Evolutionary conservation across 2,329 filamentous ascomycete genomes (phyloP), one percentile per base, ranked within the genome.

Genomic region (Calonectria pseudoturangicola): DNA sequence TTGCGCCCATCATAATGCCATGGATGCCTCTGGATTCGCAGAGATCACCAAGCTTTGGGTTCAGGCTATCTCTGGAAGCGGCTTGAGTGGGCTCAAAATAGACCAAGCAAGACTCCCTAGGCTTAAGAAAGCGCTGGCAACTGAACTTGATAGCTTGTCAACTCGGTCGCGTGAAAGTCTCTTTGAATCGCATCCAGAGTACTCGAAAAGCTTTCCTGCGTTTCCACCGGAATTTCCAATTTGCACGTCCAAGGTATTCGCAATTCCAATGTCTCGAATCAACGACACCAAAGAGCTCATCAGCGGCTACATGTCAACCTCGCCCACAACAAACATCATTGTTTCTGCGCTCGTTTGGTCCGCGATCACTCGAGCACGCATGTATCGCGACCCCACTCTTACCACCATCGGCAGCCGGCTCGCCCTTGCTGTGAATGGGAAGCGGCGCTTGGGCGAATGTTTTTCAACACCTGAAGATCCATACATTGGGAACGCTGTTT

Each of bases 381-480:
- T 45, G n/a, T 65, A 72, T 15, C 60, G 51, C 12, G 47, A 58
- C 6, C 4, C 48, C 4, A 39, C 25, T 2, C 51, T 54, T 3
- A 21, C 50, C 4, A 9, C 25, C 8, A 21, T 27, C 9, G 48
- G 21, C 1, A 74, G 69, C 12, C 69, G 69, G 28, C 51, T 74
- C 18, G 65, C 62, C 4, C 68, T 68, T 50, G 72, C 72, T 5
- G 72, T 74, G 8, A 69, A 74, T 27, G 69, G 68, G 0, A 65
- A 69, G 25, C 39, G 60, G 16, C 72, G 69, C 2, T 16, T 72
- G 15, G 60, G 45, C 2, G 30, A 58, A 2, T 13, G 33, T 2
- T 58, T 72, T 56, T 69, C 72, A 2, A 28, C 66, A 0, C 2
- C 43, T 1, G 65, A 72, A 7, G 43, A 58, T 4, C 65, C 69